Evolutionary conservation across 2,329 filamentous ascomycete genomes (phyloP).

Genomic region (Ophiostoma piceae): DNA sequence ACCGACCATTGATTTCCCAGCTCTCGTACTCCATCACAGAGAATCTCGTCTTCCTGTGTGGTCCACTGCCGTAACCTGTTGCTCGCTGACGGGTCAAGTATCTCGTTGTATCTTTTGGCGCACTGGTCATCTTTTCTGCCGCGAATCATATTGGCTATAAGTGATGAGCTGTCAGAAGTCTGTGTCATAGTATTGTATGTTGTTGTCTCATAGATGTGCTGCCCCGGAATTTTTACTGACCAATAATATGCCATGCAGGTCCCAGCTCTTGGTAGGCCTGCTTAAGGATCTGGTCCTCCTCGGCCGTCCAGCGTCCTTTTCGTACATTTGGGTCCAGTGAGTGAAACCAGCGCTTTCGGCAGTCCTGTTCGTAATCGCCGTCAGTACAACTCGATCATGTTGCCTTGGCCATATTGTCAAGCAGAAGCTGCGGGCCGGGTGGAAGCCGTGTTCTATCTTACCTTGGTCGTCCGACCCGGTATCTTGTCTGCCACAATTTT

Average conservation of each 20-base stretch:
- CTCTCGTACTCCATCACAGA: conserved; percentile 1
- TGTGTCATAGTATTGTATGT: not conserved
- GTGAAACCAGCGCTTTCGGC: conserved; percentile 23
- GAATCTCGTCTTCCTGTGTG: conserved; percentile 10
- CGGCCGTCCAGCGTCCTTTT: conserved; percentile 19
- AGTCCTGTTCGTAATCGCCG: conserved; percentile 11
- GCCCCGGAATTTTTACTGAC: not conserved
- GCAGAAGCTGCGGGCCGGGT: not conserved
- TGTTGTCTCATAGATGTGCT: not conserved
- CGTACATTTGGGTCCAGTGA: conserved; percentile 19
- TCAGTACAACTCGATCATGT: not conserved
- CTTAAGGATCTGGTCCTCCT: conserved; percentile 18
- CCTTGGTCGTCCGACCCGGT: conserved; percentile 7
- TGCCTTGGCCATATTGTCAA: not conserved
- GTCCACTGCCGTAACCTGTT: conserved; percentile 19
- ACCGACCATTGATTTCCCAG: conserved; percentile 20
- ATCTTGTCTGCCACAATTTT: conserved; percentile 12
- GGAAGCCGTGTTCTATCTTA: not conserved
- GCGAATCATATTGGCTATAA: conserved; percentile 14
- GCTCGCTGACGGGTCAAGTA: conserved; percentile 16
- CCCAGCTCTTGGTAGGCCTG: conserved; percentile 12
- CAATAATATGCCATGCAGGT: conserved; percentile 16
- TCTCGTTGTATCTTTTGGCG: conserved; percentile 22
- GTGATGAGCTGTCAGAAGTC: not conserved
- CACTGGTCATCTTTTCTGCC: conserved; percentile 22